Conservation (phyloP, 2,329 filamentous ascomycete species). For the Diaporthe amygdali region DNA sequence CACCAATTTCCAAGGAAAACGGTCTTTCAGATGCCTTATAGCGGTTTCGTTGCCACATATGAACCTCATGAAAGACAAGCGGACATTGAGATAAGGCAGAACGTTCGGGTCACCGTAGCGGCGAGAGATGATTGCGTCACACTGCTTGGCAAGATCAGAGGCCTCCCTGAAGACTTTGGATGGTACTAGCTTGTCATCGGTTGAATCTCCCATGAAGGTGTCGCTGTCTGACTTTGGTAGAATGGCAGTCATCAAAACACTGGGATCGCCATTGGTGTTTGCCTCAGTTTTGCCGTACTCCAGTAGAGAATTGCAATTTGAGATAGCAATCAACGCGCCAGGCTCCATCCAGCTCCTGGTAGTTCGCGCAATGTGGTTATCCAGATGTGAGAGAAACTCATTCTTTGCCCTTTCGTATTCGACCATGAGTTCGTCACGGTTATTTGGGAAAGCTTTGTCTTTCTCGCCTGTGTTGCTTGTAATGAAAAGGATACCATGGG, state of each 20-base stretch:
- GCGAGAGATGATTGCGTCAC: conserved; percentile 51
- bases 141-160: conserved; percentile 47
- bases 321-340: conserved; percentile 62
- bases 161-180: conserved; percentile 40
- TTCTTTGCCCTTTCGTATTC: not conserved
- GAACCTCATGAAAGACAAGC: conserved; percentile 62
- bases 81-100: conserved; percentile 66
- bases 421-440: conserved; percentile 35
- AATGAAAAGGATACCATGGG: conserved; percentile 67
- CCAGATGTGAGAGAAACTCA: conserved; percentile 59
- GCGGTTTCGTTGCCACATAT: conserved; percentile 47
- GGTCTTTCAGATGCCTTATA: conserved; percentile 47
- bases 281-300: conserved; percentile 50
- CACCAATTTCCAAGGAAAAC: conserved; percentile 45
- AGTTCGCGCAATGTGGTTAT: conserved; percentile 59
- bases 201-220: conserved; percentile 2
- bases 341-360: conserved; percentile 57
- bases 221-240: not conserved
- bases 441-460: conserved; percentile 10
- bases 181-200: conserved; percentile 3
- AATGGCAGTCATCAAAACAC: conserved; percentile 49
- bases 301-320: conserved; percentile 60
- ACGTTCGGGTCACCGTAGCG: conserved; percentile 63
- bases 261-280: conserved; percentile 31
- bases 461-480: conserved; percentile 17